Conservation (phyloP, 371 early-diverging fungal genomes). For the Polyrhizophydium stewartii region DNA sequence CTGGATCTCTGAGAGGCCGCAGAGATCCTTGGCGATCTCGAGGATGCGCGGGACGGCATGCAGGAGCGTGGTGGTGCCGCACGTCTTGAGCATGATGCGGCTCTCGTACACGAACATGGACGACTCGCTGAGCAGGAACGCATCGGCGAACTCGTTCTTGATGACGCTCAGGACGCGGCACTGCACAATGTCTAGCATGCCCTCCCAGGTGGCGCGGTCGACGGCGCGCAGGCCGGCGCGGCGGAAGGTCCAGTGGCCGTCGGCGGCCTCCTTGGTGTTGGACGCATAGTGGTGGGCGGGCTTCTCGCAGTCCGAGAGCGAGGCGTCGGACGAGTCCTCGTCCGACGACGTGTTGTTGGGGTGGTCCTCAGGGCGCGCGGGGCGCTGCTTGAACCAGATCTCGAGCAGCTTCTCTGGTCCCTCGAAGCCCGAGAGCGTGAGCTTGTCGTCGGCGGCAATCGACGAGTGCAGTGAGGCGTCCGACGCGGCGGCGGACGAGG, state of each 20-base stretch:
- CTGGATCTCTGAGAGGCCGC: conserved; percentile 68
- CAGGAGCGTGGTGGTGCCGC: conserved; percentile 93
- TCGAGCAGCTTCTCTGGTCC: conserved; percentile 97
- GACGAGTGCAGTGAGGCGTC: too few relatives aligned
- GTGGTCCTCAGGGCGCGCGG: conserved; percentile 10
- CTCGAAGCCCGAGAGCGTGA: conserved; percentile 56
- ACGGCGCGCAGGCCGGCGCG: conserved; percentile 70
- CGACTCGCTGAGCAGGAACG: conserved; percentile 91
- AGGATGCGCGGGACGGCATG: conserved; percentile 78
- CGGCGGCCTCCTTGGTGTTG: conserved; percentile 16
- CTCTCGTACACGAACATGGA: conserved; percentile 95
- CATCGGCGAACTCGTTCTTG: conserved; percentile 72
- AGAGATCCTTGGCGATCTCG: conserved; percentile 70
- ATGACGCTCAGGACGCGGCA: conserved; percentile 85
- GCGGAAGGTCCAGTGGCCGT: conserved; percentile 15
- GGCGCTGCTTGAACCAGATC: conserved; percentile 74
- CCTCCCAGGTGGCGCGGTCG: conserved; percentile 73
- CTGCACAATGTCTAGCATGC: conserved; percentile 86
- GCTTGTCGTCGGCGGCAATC: conserved; percentile 15
- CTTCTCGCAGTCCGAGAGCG: conserved; percentile 21
- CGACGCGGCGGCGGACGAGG: too few relatives aligned
- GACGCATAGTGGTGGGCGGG: conserved; percentile 28
- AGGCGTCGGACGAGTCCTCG: conserved; percentile 5
- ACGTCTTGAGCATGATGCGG: conserved; percentile 93
- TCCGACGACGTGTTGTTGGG: not conserved